Evolutionary conservation across 352 stramenopile species (phyloP).

Genomic region (Globisporangium echinulatum): DNA sequence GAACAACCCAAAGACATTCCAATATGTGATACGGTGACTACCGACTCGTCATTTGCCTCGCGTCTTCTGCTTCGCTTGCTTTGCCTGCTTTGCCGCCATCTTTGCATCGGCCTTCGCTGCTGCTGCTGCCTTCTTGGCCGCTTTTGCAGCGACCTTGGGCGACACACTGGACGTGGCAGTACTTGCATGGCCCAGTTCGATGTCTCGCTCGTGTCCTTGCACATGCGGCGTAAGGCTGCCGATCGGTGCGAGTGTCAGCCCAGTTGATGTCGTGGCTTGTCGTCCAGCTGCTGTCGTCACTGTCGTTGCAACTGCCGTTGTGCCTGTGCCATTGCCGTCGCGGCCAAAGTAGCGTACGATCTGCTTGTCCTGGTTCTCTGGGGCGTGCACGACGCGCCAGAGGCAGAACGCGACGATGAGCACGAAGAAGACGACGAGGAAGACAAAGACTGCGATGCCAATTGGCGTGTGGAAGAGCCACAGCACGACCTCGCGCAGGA

Average conservation of each 20-base stretch:
- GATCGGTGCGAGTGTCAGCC: constrained; percentile 6
- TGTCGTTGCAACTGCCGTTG: background rate
- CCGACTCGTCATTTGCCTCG: no score
- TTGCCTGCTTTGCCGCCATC: no score
- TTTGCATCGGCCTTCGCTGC: no score
- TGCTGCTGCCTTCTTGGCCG: background rate
- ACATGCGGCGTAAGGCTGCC: background rate
- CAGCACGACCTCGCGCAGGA: constrained; percentile 30
- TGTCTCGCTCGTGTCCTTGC: constrained; percentile 4
- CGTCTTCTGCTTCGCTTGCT: no score
- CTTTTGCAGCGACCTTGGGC: background rate
- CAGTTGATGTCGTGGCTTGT: background rate
- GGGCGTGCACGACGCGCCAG: constrained; percentile 46
- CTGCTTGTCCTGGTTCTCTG: constrained; percentile 62
- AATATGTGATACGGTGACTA: no score
- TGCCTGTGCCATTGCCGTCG: background rate
- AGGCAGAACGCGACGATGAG: constrained; percentile 42
- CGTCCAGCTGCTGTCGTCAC: background rate
- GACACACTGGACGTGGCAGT: background rate
- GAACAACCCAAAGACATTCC: no score
- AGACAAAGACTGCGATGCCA: constrained; percentile 43
- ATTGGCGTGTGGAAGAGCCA: constrained; percentile 46
- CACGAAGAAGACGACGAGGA: constrained; percentile 30
- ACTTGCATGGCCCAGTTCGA: constrained; percentile 6
- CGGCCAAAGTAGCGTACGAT: constrained; percentile 17